Conservation (phyloP, 768 basidiomycete genomes). For the Leucogyrophana mollusca region DNA sequence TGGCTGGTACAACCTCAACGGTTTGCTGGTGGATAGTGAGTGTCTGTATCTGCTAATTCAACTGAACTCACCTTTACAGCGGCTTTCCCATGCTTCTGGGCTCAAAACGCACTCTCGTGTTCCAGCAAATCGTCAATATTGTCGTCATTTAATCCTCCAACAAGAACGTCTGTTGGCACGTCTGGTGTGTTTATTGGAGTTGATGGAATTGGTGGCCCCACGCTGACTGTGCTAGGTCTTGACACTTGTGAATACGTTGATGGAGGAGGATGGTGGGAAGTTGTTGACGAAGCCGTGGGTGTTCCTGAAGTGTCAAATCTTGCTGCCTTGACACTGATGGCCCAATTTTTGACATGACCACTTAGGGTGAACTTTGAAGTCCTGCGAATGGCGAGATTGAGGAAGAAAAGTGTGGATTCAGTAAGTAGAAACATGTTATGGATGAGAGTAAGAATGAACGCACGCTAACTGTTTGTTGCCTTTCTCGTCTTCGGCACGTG, state of each 20-base stretch:
- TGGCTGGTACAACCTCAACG: no score
- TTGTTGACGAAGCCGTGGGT: not conserved
- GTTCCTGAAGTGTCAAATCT: not conserved
- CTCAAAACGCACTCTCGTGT: not conserved
- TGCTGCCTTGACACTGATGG: not conserved
- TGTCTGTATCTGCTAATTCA: no score
- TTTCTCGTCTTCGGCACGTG: no score
- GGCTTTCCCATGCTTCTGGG: no score
- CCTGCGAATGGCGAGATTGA: not conserved
- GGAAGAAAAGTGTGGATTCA: conserved; percentile 3
- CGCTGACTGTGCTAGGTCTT: no score
- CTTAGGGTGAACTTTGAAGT: not conserved
- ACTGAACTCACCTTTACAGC: no score
- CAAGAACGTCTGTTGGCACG: not conserved
- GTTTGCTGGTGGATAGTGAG: no score
- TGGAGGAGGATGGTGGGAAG: not conserved
- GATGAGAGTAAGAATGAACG: not conserved
- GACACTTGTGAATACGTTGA: not conserved
- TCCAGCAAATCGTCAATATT: not conserved
- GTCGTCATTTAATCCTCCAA: not conserved
- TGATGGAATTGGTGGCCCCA: no score
- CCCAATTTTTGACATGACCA: not conserved
- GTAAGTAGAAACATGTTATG: conserved; percentile 4
- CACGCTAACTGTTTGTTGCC: not conserved
- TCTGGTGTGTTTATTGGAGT: not conserved